Percentiles rank a stretch among this genome's conserved stretches.
These are phyloP conservation scores for Eucalyptus sp. DNA, from an alignment of 345 rosid species.

Conservation along the genomic window DNA sequence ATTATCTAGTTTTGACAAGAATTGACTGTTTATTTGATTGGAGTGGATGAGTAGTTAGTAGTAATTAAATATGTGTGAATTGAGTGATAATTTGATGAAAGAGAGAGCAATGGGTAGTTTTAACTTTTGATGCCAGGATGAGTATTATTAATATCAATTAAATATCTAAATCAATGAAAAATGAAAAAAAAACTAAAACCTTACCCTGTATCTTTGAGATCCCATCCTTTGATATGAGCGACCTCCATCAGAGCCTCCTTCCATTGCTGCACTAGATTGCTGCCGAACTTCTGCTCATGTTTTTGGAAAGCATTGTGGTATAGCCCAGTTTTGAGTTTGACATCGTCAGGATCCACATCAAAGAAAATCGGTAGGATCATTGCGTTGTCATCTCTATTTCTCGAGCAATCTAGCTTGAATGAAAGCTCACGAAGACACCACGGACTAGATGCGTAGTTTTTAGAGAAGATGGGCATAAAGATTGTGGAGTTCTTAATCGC, in stretches of 20 bases:
- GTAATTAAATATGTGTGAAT: neutral
- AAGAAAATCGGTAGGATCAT: neutral
- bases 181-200: neutral
- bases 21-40: neutral
- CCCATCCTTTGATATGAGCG: neutral
- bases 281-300: neutral
- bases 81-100: neutral
- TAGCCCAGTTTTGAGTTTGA: neutral
- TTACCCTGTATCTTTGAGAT: neutral
- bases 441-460: neutral
- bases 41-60: neutral
- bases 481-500: neutral
- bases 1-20: too few relatives aligned
- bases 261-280: neutral
- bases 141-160: neutral
- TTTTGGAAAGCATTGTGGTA: neutral
- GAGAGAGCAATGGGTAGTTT: neutral
- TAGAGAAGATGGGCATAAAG: neutral
- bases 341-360: neutral
- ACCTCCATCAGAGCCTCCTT: neutral
- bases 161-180: neutral
- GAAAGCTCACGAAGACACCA: neutral
- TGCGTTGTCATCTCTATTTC: neutral
- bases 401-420: accelerated
- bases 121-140: neutral